Conservation (phyloP, 2,329 filamentous ascomycete genomes). For the Didymella pomorum region DNA sequence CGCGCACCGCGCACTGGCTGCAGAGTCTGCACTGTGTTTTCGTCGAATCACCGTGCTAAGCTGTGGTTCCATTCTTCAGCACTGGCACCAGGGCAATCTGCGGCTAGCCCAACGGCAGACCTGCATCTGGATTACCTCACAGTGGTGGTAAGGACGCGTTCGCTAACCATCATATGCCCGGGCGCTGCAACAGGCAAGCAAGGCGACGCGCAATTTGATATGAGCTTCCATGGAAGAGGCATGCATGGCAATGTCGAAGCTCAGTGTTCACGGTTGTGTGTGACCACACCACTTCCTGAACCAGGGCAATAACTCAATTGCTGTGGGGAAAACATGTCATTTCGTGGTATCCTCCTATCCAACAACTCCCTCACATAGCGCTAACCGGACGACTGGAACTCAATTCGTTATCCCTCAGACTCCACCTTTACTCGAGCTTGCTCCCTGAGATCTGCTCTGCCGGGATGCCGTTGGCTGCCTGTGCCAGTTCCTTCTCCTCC, state of each 20-base stretch:
- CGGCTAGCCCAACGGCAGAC: conserved; percentile 17
- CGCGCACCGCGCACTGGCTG: conserved; percentile 11
- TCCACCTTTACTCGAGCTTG: conserved; percentile 6
- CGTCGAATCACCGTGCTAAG: conserved; percentile 21
- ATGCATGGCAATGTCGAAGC: conserved; percentile 16
- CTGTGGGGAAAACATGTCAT: conserved; percentile 17
- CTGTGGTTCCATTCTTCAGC: conserved; percentile 12
- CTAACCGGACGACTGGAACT: conserved; percentile 16
- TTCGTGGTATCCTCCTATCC: conserved; percentile 16
- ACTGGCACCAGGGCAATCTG: conserved; percentile 12
- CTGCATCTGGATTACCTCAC: conserved; percentile 12
- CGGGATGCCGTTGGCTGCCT: conserved; percentile 51
- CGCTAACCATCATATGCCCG: background rate
- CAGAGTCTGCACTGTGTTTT: conserved; percentile 19
- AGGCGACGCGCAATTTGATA: conserved; percentile 5
- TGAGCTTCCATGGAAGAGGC: conserved; percentile 6
- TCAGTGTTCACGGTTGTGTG: conserved; percentile 12
- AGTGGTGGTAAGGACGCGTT: background rate
- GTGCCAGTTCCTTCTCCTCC: conserved; percentile 31
- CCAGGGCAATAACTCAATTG: conserved; percentile 8
- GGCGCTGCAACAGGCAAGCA: conserved; percentile 11
- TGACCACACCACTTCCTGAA: conserved; percentile 15
- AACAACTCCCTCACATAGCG: conserved; percentile 17
- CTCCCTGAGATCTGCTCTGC: conserved; percentile 23
- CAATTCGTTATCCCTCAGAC: conserved; percentile 6